A percentile compares a stretch with the other conserved stretches of the same genome.
Evolutionary conservation across 2,329 filamentous ascomycete genomes (phyloP).

Genomic region (Aureobasidium sp.): DNA sequence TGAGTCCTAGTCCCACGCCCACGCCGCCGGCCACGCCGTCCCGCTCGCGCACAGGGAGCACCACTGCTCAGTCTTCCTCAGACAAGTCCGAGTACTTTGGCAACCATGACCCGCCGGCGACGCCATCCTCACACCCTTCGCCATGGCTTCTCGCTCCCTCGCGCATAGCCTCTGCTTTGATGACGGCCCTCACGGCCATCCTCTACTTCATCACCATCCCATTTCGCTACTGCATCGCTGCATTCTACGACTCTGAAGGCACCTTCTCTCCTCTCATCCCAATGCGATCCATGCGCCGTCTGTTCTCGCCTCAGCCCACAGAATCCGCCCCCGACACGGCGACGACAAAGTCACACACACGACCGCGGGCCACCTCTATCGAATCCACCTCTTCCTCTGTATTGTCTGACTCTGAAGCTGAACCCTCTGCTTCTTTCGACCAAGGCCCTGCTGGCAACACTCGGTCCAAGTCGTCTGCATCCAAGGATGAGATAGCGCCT

Average conservation of each 20-base stretch:
- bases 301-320: constrained; percentile 2
- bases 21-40: constrained; percentile 19
- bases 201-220: constrained; percentile 72
- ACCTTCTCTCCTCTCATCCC: constrained; percentile 72
- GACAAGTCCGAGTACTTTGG: constrained; percentile 46
- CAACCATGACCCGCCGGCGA: constrained; percentile 25
- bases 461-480: constrained; percentile 53
- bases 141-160: constrained; percentile 55
- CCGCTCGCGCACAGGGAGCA: constrained; percentile 48
- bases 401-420: constrained; percentile 58
- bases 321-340: not conserved
- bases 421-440: constrained; percentile 26
- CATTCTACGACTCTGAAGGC: constrained; percentile 74
- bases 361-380: constrained; percentile 35
- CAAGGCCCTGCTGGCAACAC: constrained; percentile 48
- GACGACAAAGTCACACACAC: constrained; percentile 19
- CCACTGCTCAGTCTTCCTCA: constrained; percentile 56
- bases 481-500: constrained; percentile 51
- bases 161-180: constrained; percentile 63
- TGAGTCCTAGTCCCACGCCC: constrained; percentile 48
- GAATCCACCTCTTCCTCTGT: constrained; percentile 52
- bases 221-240: constrained; percentile 73
- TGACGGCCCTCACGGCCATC: constrained; percentile 71
- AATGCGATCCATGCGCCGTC: constrained; percentile 44
- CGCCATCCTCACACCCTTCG: constrained; percentile 24